Evolutionary conservation across 495 filamentous ascomycete species (phyloP), one percentile per base, ranked within the genome.

Genomic region (Articulospora tetracladia): DNA sequence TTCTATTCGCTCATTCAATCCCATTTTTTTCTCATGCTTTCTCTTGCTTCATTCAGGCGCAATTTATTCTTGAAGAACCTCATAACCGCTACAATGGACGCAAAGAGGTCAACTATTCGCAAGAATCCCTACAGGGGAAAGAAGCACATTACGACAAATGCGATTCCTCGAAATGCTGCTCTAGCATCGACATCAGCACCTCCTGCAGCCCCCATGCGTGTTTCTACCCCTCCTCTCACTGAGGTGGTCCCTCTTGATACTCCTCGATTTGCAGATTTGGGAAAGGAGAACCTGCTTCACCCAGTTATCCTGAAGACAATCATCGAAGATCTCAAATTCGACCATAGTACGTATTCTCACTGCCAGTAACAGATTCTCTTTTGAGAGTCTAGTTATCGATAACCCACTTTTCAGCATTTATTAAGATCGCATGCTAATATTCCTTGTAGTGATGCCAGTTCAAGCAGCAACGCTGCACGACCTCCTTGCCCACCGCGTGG

Each of bases 381-480:
- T n/a, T n/a, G n/a, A n/a, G n/a, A n/a, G n/a, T n/a, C n/a, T n/a
- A n/a, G n/a, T n/a, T n/a, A n/a, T 12, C 39, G 3, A 44, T 44
- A 13, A 6, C 30, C 17, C 39, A 11, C 39, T 15, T 44, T 15
- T n/a, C n/a, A 17, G 8, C 3, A 44, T 12, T 12, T n/a, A 44
- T 44, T 17, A 3, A 15, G 15, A 3, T 12, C 3, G 10, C 17
- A 44, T 44, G 39, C 39, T 15, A 3, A 15, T 3, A 44, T 17
- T 3, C 3, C 3, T 15, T n/a, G n/a, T n/a, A 44, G 39, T 44
- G 39, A 44, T 44, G 39, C 73, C 73, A 24, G 74, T 78, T 12
- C 75, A 78, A 61, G 72, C 71, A 48, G 73, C 72, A 1, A 76
- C 74, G 48, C 63, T 78, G 46, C 60, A 65, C 25, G 68, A 70